These are phyloP conservation scores for Pachyrhizus erosus DNA, from an alignment of 306 rosid species.

Conservation along the genomic window DNA sequence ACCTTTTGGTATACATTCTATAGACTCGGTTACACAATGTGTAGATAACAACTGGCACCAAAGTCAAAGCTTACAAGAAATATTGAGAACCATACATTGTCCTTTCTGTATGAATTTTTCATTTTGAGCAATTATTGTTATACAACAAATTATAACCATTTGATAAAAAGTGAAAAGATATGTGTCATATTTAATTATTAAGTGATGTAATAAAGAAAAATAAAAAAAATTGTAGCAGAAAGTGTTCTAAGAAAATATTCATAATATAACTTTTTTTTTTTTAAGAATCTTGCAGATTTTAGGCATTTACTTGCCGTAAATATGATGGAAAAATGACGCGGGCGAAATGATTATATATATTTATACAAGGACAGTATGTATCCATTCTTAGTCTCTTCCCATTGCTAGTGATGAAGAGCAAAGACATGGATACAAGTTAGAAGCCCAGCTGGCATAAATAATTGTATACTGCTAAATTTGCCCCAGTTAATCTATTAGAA, in stretches of 20 bases:
- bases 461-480: constrained; percentile 31
- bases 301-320: constrained; percentile 10
- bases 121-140: background rate
- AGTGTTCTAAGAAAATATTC: background rate
- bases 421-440: background rate
- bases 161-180: background rate
- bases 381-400: constrained; percentile 1
- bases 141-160: background rate
- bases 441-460: constrained; percentile 36
- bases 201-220: background rate
- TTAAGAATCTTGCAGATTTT: constrained; percentile 35
- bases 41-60: background rate
- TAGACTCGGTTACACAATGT: constrained; percentile 24
- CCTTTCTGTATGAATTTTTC: constrained; percentile 5
- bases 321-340: background rate
- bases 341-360: background rate
- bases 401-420: constrained; percentile 13
- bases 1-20: constrained; percentile 9
- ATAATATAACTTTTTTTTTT: background rate
- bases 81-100: constrained; percentile 33
- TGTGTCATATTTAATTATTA: background rate
- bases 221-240: background rate
- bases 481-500: constrained; percentile 13
- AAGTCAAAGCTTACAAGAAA: constrained; percentile 36
- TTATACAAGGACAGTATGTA: background rate